Base-by-base conservation (phyloP, 192 early-diverging fungal species). In the Rhizoclosmatium sp. region DNA sequence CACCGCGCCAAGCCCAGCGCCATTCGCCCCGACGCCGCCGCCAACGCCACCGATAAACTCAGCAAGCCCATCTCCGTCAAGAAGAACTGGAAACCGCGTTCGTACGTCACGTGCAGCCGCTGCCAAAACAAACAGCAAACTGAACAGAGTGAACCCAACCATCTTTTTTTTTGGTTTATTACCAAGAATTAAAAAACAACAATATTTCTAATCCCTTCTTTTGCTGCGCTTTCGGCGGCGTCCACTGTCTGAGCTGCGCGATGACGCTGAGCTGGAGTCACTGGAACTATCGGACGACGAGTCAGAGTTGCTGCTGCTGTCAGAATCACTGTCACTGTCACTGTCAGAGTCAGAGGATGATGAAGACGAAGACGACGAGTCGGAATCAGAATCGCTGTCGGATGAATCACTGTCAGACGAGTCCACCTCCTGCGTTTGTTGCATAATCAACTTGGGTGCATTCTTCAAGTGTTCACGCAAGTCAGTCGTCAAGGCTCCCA, bases 401-500 rank as follows among this genome's bases (percentile, higher is more conserved):
- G 59, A 62, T 5, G 74, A 76, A 60, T 76, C 62, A 39, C 79
- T 78, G 58, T 83, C 82, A 42, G 59, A 80, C 23, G 82, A 85
- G 39, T 85, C 85, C 3, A 84, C 87, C 41, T 85, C 85, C 64
- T 87, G 85, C n/a, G 83, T 74, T 77, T 87, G 88, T 19, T 87
- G 85, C 90, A 92, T 93, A 76, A 93, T 91, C 47, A 88, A 69
- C 81, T 92, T 93, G 4, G 92, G 92, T 9, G 88, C 91, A 60
- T 86, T 89, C 78, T 92, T 92, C 40, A 96, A 88, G 79, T 91
- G 90, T 77, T 96, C 96, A 78, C 97, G 92, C 78, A 99, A 87
- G 21, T 97, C 96, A 42, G 96, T 96, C 1, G 97, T 98, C 60
- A 99, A 81, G 1, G 91, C 93, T 78, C 97, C 97, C 42, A 99